phyloP scores from a whole-genome alignment of 306 rosid species.

The Trifolium pratense region DNA sequence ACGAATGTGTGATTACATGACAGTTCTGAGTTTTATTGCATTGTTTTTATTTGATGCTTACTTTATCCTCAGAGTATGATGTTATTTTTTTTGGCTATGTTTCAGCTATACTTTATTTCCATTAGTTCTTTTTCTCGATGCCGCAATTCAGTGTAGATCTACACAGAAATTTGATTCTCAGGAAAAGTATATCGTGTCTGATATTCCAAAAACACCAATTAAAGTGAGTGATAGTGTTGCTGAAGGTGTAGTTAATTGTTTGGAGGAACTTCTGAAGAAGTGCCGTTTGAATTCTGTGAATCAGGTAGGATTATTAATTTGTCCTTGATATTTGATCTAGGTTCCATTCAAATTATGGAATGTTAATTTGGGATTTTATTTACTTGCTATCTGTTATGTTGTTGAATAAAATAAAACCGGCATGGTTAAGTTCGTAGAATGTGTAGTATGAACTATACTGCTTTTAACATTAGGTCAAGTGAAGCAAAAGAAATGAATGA shows the following conservation, averaged over 20 bases:
- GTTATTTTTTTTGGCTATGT: neutral
- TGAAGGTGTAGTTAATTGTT: slow-evolving; percentile 84
- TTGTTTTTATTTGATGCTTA: slow-evolving; percentile 14
- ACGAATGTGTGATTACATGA: neutral
- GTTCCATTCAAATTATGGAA: slow-evolving; percentile 19
- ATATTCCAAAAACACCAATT: slow-evolving; percentile 43
- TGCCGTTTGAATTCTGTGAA: slow-evolving; percentile 79
- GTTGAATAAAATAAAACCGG: slow-evolving; percentile 1
- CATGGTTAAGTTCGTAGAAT: slow-evolving; percentile 1
- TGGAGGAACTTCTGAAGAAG: slow-evolving; percentile 82
- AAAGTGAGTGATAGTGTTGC: slow-evolving; percentile 78
- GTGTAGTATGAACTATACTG: neutral
- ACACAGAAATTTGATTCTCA: slow-evolving; percentile 58
- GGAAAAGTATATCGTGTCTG: slow-evolving; percentile 43
- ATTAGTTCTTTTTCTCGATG: slow-evolving; percentile 81
- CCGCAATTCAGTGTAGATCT: slow-evolving; percentile 72
- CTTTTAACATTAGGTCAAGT: slow-evolving; percentile 21
- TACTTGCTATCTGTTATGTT: slow-evolving; percentile 1
- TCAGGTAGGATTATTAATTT: slow-evolving; percentile 67
- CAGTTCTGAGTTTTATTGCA: neutral
- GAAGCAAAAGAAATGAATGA: slow-evolving; percentile 1
- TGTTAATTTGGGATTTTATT: neutral
- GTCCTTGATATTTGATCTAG: slow-evolving; percentile 26
- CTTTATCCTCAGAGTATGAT: neutral
- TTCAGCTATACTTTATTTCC: slow-evolving; percentile 86